phyloP scores from a whole-genome alignment of 1,139 yeast species.

The Blastobotrys proliferans region DNA sequence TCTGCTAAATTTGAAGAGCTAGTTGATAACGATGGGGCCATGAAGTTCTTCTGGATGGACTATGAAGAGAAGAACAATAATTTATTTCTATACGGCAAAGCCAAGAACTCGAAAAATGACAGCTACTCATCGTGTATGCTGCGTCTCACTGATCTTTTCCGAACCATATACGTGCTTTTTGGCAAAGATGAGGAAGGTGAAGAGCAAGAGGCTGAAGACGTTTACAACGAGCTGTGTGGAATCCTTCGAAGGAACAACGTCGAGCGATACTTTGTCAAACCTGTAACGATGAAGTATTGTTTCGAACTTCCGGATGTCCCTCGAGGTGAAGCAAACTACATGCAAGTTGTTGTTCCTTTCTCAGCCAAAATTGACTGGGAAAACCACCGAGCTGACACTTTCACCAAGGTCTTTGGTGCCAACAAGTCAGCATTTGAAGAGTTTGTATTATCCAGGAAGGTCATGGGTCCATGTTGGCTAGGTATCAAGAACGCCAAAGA shows the following conservation, averaged over 20 bases:
- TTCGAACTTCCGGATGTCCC: slow-evolving; percentile 84
- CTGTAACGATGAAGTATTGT: slow-evolving; percentile 75
- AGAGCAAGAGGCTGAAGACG: slow-evolving; percentile 55
- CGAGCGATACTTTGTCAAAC: slow-evolving; percentile 60
- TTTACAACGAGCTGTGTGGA: slow-evolving; percentile 71
- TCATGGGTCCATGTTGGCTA: slow-evolving; percentile 99
- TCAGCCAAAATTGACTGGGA: slow-evolving; percentile 32
- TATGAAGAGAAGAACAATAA: slow-evolving; percentile 72
- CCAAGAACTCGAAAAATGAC: slow-evolving; percentile 45
- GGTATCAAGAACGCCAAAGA: slow-evolving; percentile 59
- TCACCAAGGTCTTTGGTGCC: slow-evolving; percentile 76
- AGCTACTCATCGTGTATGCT: slow-evolving; percentile 68
- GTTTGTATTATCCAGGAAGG: slow-evolving; percentile 72
- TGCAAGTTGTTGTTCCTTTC: slow-evolving; percentile 74
- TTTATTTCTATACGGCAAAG: slow-evolving; percentile 80
- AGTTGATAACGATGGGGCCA: slow-evolving; percentile 41
- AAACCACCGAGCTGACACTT: slow-evolving; percentile 27
- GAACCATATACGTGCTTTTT: slow-evolving; percentile 79
- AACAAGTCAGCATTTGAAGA: slow-evolving; percentile 73
- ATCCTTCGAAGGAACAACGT: slow-evolving; percentile 62
- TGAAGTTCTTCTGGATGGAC: slow-evolving; percentile 88
- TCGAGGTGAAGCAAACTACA: slow-evolving; percentile 63
- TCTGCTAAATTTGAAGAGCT: slow-evolving; percentile 10
- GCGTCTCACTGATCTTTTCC: slow-evolving; percentile 63
- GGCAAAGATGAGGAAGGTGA: slow-evolving; percentile 41